These are phyloP conservation scores for Cordyceps fumosorosea DNA, from an alignment of 2,329 filamentous ascomycete genomes.

Conservation along the genomic window DNA sequence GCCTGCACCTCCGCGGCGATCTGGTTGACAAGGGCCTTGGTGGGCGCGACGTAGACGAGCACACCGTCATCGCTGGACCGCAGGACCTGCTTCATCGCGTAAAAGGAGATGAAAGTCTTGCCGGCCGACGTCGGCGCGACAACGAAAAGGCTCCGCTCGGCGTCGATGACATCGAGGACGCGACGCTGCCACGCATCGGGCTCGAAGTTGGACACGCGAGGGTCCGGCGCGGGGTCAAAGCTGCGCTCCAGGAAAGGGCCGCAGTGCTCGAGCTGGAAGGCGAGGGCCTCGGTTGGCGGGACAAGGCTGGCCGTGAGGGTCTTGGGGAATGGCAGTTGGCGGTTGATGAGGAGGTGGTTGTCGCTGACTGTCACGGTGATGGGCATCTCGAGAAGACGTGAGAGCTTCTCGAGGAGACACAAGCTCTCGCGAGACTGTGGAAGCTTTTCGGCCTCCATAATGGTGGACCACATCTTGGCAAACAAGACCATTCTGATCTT, in stretches of 20 bases:
- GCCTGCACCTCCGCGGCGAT: conserved; percentile 74
- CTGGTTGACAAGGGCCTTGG: conserved; percentile 77
- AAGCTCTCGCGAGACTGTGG: conserved; percentile 13
- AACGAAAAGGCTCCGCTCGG: conserved; percentile 62
- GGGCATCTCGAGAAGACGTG: conserved; percentile 15
- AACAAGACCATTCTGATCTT: conserved; percentile 4
- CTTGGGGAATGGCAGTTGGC: neutral
- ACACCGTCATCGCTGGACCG: conserved; percentile 62
- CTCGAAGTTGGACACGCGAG: conserved; percentile 59
- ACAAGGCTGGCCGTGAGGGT: neutral
- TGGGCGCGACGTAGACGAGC: conserved; percentile 73
- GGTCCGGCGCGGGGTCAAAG: conserved; percentile 61
- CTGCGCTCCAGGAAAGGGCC: conserved; percentile 71
- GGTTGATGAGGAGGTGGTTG: neutral
- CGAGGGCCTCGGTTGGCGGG: conserved; percentile 18
- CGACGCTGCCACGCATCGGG: conserved; percentile 72
- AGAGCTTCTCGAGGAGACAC: conserved; percentile 10
- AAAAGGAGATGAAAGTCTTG: conserved; percentile 80
- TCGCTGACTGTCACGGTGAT: neutral
- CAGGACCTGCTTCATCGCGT: conserved; percentile 73
- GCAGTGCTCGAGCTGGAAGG: conserved; percentile 63
- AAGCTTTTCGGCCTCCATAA: conserved; percentile 12
- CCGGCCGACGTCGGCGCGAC: conserved; percentile 73
- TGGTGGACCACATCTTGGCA: conserved; percentile 15
- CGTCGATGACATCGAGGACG: conserved; percentile 68